phyloP scores from a whole-genome alignment of 768 basidiomycete genomes.

The Ramaria sp. region DNA sequence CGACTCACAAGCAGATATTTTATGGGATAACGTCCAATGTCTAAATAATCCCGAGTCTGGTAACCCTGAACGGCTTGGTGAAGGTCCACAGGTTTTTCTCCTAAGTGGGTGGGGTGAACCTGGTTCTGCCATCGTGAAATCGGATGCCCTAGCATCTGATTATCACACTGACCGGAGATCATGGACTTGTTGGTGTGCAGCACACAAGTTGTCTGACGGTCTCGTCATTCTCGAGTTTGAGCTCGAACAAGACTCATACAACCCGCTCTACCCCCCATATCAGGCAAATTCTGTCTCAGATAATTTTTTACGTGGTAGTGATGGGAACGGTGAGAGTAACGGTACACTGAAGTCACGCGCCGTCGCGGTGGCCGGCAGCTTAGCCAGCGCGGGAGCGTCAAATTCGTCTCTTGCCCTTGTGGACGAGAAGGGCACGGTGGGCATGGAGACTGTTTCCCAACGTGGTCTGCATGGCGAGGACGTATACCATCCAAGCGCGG shows the following conservation, averaged over 20 bases:
- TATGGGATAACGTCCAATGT: conserved; percentile 69
- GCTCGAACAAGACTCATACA: conserved; percentile 55
- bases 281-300: conserved; percentile 8
- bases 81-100: conserved; percentile 50
- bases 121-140: conserved; percentile 30
- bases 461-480: conserved; percentile 16
- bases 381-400: neutral
- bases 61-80: neutral
- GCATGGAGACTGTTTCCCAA: neutral
- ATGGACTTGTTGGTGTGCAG: conserved; percentile 65
- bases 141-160: conserved; percentile 15
- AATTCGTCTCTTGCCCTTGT: neutral
- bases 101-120: conserved; percentile 64
- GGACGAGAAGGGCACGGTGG: neutral
- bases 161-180: conserved; percentile 25
- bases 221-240: conserved; percentile 74
- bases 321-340: neutral
- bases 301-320: conserved; percentile 1
- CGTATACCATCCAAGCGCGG: conserved; percentile 36
- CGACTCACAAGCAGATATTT: conserved; percentile 47
- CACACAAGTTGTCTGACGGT: conserved; percentile 39
- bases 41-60: conserved; percentile 36
- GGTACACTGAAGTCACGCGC: neutral
- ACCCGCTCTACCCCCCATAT: conserved; percentile 49
- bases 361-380: neutral